These are phyloP conservation scores for Phyllachora maydis DNA, from an alignment of 2,329 filamentous ascomycete species.

Conservation along the genomic window DNA sequence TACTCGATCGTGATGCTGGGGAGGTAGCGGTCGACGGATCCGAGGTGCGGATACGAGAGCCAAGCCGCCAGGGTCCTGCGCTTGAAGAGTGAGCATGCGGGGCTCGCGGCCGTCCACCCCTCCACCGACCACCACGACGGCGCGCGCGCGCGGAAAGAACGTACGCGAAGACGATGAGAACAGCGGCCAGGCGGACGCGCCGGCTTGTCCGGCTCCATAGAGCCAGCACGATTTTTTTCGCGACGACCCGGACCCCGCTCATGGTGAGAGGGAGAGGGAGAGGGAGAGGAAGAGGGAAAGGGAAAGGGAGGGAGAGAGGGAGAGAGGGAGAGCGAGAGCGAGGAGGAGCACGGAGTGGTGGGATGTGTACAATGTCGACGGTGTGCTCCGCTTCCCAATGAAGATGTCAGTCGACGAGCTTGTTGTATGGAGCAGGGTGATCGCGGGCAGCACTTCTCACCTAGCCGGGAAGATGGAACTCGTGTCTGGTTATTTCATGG, in stretches of 20 bases:
- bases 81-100: no score
- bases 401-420: no score
- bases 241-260: conserved; percentile 2
- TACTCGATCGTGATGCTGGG: conserved; percentile 14
- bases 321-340: not conserved
- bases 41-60: conserved; percentile 6
- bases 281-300: not conserved
- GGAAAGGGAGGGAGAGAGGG: not conserved
- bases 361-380: no score
- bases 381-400: no score
- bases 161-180: conserved; percentile 12
- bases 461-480: no score
- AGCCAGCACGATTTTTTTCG: conserved; percentile 7
- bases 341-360: no score
- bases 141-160: conserved; percentile 2
- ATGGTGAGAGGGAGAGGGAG: not conserved
- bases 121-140: no score
- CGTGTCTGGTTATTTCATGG: no score
- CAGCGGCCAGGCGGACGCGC: conserved; percentile 11
- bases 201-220: conserved; percentile 13
- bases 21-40: conserved; percentile 7
- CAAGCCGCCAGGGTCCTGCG: conserved; percentile 4
- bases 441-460: no score
- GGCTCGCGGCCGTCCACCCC: no score
- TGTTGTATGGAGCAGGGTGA: no score